Conservation (phyloP, 129 eudicot genomes). For the Erigeron canadensis region DNA sequence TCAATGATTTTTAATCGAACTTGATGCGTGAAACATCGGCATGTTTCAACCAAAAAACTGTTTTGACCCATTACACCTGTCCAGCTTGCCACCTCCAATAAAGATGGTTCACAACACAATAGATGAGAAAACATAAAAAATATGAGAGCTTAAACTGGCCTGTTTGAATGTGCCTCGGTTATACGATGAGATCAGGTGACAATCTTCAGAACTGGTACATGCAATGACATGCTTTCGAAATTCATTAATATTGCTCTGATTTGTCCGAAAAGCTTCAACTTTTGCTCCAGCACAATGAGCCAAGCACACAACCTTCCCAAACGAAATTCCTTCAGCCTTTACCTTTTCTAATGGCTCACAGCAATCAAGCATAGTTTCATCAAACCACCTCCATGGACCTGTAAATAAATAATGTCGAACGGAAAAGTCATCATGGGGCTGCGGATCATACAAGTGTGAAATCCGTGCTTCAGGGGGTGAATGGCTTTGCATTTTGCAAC, state of each 20-base stretch:
- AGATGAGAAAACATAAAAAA: neutral
- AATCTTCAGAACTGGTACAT: slow-evolving; percentile 56
- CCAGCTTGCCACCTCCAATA: neutral
- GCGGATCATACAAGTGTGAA: too few relatives aligned
- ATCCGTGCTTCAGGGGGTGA: neutral
- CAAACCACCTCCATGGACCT: slow-evolving; percentile 5
- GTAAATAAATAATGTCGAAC: neutral
- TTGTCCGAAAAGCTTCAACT: slow-evolving; percentile 68
- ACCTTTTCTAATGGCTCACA: neutral
- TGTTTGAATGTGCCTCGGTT: neutral
- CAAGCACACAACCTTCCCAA: slow-evolving; percentile 76
- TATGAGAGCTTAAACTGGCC: neutral
- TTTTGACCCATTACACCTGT: neutral
- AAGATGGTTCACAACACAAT: neutral
- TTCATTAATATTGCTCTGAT: slow-evolving; percentile 60
- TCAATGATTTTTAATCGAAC: too few relatives aligned
- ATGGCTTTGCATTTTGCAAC: neutral
- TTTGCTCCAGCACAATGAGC: slow-evolving; percentile 89
- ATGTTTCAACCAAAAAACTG: neutral
- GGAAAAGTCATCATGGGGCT: too few relatives aligned
- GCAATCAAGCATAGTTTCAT: neutral
- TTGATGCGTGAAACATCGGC: neutral
- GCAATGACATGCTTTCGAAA: slow-evolving; percentile 64
- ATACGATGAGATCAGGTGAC: neutral
- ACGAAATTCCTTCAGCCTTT: slow-evolving; percentile 39